phyloP scores from a whole-genome alignment of 1,139 yeast species.

The Candida sp. region DNA sequence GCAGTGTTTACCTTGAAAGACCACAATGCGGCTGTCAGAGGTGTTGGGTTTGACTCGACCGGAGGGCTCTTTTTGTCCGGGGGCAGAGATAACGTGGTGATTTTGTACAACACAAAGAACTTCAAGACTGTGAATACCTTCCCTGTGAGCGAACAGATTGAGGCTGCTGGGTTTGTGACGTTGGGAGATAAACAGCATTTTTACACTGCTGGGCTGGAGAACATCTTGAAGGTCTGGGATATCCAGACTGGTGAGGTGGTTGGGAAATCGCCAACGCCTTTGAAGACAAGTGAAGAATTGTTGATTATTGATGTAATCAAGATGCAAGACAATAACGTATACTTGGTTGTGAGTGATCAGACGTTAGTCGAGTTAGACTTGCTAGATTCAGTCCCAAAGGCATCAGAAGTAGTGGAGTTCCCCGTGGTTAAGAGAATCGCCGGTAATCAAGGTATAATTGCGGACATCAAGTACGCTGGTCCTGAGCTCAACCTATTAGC shows the following conservation, averaged over 20 bases:
- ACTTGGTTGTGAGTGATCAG: constrained; percentile 79
- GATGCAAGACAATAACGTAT: constrained; percentile 24
- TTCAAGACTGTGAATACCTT: constrained; percentile 67
- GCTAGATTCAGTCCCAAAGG: constrained; percentile 15
- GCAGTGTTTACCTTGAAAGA: constrained; percentile 66
- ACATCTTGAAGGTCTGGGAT: constrained; percentile 68
- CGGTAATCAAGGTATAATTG: constrained; percentile 96
- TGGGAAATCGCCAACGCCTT: constrained; percentile 53
- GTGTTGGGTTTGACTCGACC: constrained; percentile 63
- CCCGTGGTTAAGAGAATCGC: constrained; percentile 64
- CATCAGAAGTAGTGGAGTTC: constrained; percentile 28
- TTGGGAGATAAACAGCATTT: constrained; percentile 36
- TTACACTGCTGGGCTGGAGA: constrained; percentile 85
- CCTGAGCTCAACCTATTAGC: constrained; percentile 64
- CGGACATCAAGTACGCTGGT: constrained; percentile 83
- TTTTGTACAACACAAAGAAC: constrained; percentile 60
- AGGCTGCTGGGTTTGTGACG: constrained; percentile 70
- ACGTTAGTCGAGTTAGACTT: constrained; percentile 64
- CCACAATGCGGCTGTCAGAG: constrained; percentile 88
- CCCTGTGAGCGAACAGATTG: constrained; percentile 81
- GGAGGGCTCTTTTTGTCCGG: constrained; percentile 73
- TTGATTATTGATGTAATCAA: constrained; percentile 62
- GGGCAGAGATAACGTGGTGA: constrained; percentile 86
- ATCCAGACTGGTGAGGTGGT: constrained; percentile 37
- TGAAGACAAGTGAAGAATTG: constrained; percentile 68